Conservation (phyloP, 2,329 filamentous ascomycete genomes). For the Epichloe amarillans region DNA sequence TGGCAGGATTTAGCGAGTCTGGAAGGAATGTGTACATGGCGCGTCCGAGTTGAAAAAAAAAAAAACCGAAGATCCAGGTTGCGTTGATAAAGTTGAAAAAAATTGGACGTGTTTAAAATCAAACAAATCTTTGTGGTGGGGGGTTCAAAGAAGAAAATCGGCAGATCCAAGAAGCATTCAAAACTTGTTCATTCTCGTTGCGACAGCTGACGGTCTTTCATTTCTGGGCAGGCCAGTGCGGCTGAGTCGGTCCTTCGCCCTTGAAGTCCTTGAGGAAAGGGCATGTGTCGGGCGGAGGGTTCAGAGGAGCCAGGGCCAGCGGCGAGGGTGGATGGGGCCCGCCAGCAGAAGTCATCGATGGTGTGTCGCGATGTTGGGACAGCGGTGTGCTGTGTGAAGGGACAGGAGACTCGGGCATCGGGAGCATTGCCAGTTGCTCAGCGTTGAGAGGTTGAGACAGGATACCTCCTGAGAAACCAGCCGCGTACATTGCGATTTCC, state of each 20-base stretch:
- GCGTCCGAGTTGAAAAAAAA: slow-evolving; percentile 17
- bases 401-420: slow-evolving; percentile 31
- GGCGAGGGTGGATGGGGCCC: slow-evolving; percentile 22
- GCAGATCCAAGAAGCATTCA: slow-evolving; percentile 10
- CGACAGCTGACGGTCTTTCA: background rate
- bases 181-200: slow-evolving; percentile 14
- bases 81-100: too few relatives aligned
- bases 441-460: slow-evolving; percentile 33
- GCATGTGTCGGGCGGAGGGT: slow-evolving; percentile 8
- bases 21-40: slow-evolving; percentile 25
- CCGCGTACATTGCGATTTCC: slow-evolving; percentile 23
- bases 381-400: slow-evolving; percentile 18
- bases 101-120: too few relatives aligned
- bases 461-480: slow-evolving; percentile 22
- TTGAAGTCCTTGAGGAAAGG: slow-evolving; percentile 9
- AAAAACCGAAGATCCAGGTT: background rate
- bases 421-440: slow-evolving; percentile 29
- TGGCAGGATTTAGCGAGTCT: slow-evolving; percentile 18
- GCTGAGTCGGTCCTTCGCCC: slow-evolving; percentile 16
- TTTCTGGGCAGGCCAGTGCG: background rate
- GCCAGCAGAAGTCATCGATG: slow-evolving; percentile 20
- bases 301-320: slow-evolving; percentile 19
- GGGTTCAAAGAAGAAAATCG: background rate
- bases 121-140: too few relatives aligned
- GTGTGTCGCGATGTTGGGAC: slow-evolving; percentile 25